These are phyloP conservation scores for Cercophora scortea DNA, from an alignment of 495 filamentous ascomycete species.

Conservation along the genomic window DNA sequence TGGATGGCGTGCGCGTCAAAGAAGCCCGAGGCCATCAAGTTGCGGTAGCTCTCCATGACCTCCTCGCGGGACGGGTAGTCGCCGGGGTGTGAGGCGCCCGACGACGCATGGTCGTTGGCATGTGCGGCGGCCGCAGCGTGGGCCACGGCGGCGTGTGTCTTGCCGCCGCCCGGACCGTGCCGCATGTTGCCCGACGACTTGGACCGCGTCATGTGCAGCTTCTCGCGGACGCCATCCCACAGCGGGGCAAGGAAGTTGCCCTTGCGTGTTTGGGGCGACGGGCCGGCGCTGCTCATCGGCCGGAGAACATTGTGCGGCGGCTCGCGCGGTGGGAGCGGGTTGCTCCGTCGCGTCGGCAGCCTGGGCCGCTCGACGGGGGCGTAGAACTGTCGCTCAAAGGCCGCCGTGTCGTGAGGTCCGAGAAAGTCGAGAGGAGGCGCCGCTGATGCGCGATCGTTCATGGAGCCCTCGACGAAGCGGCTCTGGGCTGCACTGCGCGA, in stretches of 20 bases:
- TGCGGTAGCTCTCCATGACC: slow-evolving; percentile 36
- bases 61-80: slow-evolving; percentile 36
- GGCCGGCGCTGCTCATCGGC: slow-evolving; percentile 6
- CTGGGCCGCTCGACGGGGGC: background rate
- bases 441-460: slow-evolving; percentile 67
- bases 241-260: slow-evolving; percentile 20
- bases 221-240: slow-evolving; percentile 26
- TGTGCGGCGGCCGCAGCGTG: background rate
- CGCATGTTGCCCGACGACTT: slow-evolving; percentile 16
- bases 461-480: slow-evolving; percentile 64
- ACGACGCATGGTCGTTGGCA: background rate
- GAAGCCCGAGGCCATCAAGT: slow-evolving; percentile 38
- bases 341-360: background rate
- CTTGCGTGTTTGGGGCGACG: background rate
- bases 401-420: slow-evolving; percentile 35
- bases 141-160: background rate
- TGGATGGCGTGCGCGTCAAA: slow-evolving; percentile 41
- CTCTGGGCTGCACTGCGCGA: slow-evolving; percentile 6
- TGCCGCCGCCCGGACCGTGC: background rate
- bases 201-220: slow-evolving; percentile 16
- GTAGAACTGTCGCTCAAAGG: slow-evolving; percentile 29
- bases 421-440: slow-evolving; percentile 58
- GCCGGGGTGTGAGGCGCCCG: background rate
- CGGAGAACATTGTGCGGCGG: background rate
- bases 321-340: background rate